Base-by-base conservation (phyloP, 345 rosid genomes). In the Atalantia buxifolia region DNA sequence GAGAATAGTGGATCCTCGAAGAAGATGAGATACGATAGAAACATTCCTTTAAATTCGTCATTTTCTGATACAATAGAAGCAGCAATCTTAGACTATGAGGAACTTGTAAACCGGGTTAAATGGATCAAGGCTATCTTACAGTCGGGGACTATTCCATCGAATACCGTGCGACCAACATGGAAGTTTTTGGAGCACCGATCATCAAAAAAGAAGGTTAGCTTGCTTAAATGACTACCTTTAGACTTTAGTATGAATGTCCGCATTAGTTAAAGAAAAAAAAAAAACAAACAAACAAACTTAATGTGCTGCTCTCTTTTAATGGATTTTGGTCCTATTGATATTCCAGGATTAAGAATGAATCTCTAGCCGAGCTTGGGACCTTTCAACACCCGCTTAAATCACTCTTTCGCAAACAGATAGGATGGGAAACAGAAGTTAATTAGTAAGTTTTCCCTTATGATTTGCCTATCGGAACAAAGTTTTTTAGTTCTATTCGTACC, bases 81-180 rank as follows among this genome's bases (percentile, higher is more conserved):
- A 78, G 85, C 92, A 3, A 72, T 91, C 73, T 28, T 85, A 81
- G 92, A 91, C 84, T 74, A 89, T 72, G 97, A 93, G 86, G 93
- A 86, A 74, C 88, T 91, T 66, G 81, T 83, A 18, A 84, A 78
- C 74, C 86, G 88, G 57, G 77, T 91, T 24, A 83, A 81, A 70
- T 89, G 90, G 96, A 83, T 90, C 18, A 87, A 88, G 81, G 69
- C 55, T 22, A 84, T 85, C 50, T 71, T 93, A 48, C 68, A 80
- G 72, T 35, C 71, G 12, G 86, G 88, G 25, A 59, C 27, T 48
- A 78, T 81, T 31, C 66, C 75, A 6, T 57, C 87, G 24, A 79
- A 84, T 50, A 35, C 65, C 22, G 21, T 24, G 42, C 79, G 7
- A 38, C 66, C 87, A n/a, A 65, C 75, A 3, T 91, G 93, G 91